phyloP scores from a whole-genome alignment of 148 eudicot genomes.

The Euryodendron excelsum region DNA sequence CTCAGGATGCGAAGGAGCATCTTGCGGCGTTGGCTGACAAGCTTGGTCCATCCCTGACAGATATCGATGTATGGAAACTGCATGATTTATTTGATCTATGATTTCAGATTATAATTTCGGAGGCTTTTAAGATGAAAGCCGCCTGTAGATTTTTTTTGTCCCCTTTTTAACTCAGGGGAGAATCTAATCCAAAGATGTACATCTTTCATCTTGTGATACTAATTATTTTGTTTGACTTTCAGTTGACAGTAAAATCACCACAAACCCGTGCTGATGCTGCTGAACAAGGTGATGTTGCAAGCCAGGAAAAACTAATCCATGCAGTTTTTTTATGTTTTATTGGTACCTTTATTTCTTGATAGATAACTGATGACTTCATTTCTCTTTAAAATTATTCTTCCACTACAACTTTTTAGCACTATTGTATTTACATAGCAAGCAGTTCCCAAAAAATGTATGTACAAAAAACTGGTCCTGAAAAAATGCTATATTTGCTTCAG shows the following conservation, averaged over 20 bases:
- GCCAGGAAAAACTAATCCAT: slow-evolving; percentile 11
- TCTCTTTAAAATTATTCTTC: neutral
- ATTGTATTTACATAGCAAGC: neutral
- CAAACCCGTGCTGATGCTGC: slow-evolving; percentile 51
- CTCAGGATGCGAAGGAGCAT: slow-evolving; percentile 97
- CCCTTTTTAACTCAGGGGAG: neutral
- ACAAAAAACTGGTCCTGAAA: neutral
- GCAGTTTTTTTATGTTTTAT: slow-evolving; percentile 21
- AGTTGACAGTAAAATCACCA: slow-evolving; percentile 72
- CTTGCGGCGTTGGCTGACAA: slow-evolving; percentile 92
- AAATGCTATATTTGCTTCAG: neutral
- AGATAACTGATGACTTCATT: neutral
- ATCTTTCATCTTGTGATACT: slow-evolving; percentile 15
- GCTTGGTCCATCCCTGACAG: slow-evolving; percentile 79
- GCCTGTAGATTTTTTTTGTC: neutral
- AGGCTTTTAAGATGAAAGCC: neutral
- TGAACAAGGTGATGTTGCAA: slow-evolving; percentile 73
- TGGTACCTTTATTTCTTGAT: slow-evolving; percentile 13
- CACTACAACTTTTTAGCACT: neutral
- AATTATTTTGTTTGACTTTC: slow-evolving; percentile 35
- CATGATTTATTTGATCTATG: neutral
- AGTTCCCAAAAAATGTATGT: neutral
- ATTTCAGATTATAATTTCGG: neutral
- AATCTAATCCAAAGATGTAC: neutral
- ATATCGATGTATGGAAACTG: slow-evolving; percentile 65